Percentiles rank a stretch among this genome's conserved stretches.
Conservation (phyloP, 192 early-diverging fungal species). For the Coemansia sp. region DNA sequence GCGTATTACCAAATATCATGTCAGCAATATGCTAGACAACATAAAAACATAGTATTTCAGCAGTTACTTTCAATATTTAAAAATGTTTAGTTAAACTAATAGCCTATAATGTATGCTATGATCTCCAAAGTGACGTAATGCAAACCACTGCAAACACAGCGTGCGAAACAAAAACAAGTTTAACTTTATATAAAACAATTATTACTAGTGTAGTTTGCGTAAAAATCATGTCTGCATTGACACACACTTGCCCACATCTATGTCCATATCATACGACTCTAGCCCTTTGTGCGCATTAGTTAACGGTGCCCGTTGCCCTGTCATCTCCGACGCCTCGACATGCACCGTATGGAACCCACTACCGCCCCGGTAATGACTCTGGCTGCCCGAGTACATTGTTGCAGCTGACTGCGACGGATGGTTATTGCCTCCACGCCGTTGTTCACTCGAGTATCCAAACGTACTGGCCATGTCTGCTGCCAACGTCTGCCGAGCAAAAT, state of each 20-base stretch:
- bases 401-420: constrained; percentile 14
- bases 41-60: too few species aligned
- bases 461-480: not conserved
- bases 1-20: too few species aligned
- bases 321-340: not conserved
- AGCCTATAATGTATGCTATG: too few species aligned
- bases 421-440: not conserved
- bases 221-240: constrained; percentile 20
- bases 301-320: not conserved
- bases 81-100: too few species aligned
- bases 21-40: too few species aligned
- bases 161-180: too few species aligned
- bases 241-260: constrained; percentile 34
- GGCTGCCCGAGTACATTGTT: constrained; percentile 1
- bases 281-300: constrained; percentile 4
- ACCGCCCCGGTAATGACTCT: not conserved
- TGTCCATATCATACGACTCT: constrained; percentile 18
- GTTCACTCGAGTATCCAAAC: not conserved
- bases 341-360: constrained; percentile 9
- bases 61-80: too few species aligned
- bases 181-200: too few species aligned
- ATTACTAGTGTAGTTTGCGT: not conserved
- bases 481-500: not conserved
- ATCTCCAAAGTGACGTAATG: too few species aligned
- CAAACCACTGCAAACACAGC: too few species aligned